A percentile compares a stretch with the other conserved stretches of the same genome.
Conservation (phyloP, 2,329 filamentous ascomycete species). For the Dothideomycetes sp. region DNA sequence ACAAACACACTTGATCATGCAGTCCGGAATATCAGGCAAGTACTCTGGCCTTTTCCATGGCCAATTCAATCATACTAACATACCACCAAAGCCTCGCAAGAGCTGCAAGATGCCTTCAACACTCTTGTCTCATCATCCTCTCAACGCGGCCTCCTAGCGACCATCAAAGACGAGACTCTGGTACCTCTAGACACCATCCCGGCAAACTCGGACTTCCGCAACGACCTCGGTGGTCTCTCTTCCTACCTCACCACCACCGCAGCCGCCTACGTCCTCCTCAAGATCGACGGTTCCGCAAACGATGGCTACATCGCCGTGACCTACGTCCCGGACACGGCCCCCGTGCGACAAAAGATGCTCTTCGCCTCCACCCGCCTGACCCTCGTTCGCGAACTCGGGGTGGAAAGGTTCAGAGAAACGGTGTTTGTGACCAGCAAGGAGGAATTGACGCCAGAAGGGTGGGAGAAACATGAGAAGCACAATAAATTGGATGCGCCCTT, state of each 20-base stretch:
- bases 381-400: conserved; percentile 65
- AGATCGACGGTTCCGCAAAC: conserved; percentile 34
- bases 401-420: conserved; percentile 68
- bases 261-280: conserved; percentile 67
- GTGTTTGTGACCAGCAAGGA: conserved; percentile 62
- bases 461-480: conserved; percentile 64
- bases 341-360: conserved; percentile 78
- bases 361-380: conserved; percentile 71
- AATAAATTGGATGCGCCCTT: conserved; percentile 53
- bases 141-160: conserved; percentile 62
- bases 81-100: conserved; percentile 55
- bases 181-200: conserved; percentile 50
- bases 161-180: conserved; percentile 61
- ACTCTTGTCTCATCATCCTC: conserved; percentile 52
- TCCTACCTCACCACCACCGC: conserved; percentile 56
- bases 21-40: conserved; percentile 68
- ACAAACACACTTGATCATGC: conserved; percentile 53
- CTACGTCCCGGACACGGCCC: conserved; percentile 69
- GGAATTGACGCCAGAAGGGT: conserved; percentile 62
- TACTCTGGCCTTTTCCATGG: not conserved
- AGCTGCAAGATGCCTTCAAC: conserved; percentile 67
- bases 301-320: conserved; percentile 57
- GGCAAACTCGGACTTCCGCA: conserved; percentile 28
- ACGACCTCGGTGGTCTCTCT: conserved; percentile 53
- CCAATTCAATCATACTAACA: not conserved